Base-by-base conservation (phyloP, 768 basidiomycete species). In the Fibroporia radiculosa region DNA sequence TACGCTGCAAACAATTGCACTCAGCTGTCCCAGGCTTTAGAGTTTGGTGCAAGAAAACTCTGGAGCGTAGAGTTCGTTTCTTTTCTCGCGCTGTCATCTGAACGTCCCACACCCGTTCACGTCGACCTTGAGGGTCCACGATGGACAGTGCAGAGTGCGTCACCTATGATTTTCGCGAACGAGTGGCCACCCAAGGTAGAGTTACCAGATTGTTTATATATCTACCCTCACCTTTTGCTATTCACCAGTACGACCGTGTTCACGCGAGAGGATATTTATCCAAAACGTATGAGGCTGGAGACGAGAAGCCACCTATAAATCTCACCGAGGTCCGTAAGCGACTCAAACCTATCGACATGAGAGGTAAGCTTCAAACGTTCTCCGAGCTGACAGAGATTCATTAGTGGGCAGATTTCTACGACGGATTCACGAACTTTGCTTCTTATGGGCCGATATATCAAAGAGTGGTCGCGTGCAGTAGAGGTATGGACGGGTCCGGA, bases 391-490 rank as follows among this genome's bases (percentile, higher is more conserved):
- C 13, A 19, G 13, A 20, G 38, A 22, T 22, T 41, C 26, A 27
- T 19, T 6, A n/a, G 20, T 26, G 6, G 41, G 5, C 45, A 63
- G 61, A 45, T 4, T 62, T 63, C 47, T 62, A 62, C 36, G 41
- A 51, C 5, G 50, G 48, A 2, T 50, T 42, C 14, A 6, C 26
- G 13, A 8, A 13, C 11, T 67, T 67, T 37, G 62, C 63, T 5
- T 38, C 58, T 14, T 68, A 65, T 50, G 67, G 65, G 1, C 54
- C 60, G 6, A 47, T 39, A 14, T 67, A 59, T 48, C 60, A 56
- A 41, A 54, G 66, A 5, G 52, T 66, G 14, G 51, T 48, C 0
- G 49, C 48, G 13, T 49, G 55, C 33, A 16, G 34, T 23, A 26
- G 29, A n/a, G 42, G 42, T 10, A 5, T 44, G 3, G 33, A 44